phyloP scores from a whole-genome alignment of 495 filamentous ascomycete species.

The Penicillium egyptiacum region DNA sequence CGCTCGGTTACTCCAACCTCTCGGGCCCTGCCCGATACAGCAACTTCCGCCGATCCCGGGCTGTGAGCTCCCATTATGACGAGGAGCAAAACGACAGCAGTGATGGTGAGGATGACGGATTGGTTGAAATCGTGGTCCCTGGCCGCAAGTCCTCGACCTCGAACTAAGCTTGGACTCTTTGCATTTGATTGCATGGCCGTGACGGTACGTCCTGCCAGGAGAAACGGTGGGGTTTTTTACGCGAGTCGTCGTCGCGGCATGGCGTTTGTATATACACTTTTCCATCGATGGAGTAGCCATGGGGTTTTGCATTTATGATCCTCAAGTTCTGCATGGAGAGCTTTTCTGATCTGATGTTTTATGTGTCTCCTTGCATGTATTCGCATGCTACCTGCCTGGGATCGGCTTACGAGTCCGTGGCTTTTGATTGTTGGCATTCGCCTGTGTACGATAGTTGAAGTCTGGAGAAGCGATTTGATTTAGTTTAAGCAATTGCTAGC shows the following conservation, averaged over 20 bases:
- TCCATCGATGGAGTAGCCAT: slow-evolving; percentile 22
- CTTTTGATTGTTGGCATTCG: slow-evolving; percentile 18
- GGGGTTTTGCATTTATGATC: slow-evolving; percentile 22
- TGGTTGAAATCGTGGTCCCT: slow-evolving; percentile 50
- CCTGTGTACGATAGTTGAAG: slow-evolving; percentile 24
- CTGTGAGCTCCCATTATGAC: slow-evolving; percentile 40
- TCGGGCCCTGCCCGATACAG: slow-evolving; percentile 38
- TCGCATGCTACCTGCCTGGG: slow-evolving; percentile 13
- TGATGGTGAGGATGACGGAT: slow-evolving; percentile 49
- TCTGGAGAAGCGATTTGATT: slow-evolving; percentile 22
- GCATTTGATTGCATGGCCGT: slow-evolving; percentile 4
- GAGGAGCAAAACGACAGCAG: slow-evolving; percentile 49
- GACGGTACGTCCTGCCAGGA: background rate
- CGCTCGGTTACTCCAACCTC: slow-evolving; percentile 44
- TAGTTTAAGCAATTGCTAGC: slow-evolving; percentile 4
- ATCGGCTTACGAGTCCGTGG: slow-evolving; percentile 11
- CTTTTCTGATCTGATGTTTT: slow-evolving; percentile 10
- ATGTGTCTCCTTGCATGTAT: slow-evolving; percentile 16
- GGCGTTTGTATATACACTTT: slow-evolving; percentile 29
- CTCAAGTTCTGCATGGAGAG: slow-evolving; percentile 16
- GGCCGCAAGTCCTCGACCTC: slow-evolving; percentile 41
- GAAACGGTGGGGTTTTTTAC: slow-evolving; percentile 17
- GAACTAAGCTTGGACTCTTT: slow-evolving; percentile 13
- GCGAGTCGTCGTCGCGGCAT: slow-evolving; percentile 12
- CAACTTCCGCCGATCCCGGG: slow-evolving; percentile 33